A percentile compares a stretch with the other conserved stretches of the same genome.
Evolutionary conservation across 148 eudicot genomes (phyloP).

Genomic region (Cornus florida): DNA sequence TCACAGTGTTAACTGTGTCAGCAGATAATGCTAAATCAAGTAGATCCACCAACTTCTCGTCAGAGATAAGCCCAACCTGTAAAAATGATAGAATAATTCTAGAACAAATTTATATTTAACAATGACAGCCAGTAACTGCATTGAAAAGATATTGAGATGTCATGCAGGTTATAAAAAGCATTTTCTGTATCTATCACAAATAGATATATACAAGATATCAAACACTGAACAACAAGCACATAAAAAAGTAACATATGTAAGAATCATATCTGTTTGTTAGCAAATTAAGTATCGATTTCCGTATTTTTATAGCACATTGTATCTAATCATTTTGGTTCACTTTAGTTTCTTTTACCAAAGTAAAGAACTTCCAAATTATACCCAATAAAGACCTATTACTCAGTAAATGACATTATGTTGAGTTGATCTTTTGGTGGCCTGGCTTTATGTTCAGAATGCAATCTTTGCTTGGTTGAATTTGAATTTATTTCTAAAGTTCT

Average conservation of each 20-base stretch:
- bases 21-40: conserved; percentile 96
- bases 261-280: neutral
- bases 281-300: too few relatives aligned
- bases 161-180: neutral
- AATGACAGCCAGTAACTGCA: neutral
- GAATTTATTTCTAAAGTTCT: neutral
- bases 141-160: too few relatives aligned
- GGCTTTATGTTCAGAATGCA: neutral
- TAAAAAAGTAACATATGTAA: neutral
- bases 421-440: neutral
- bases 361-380: too few relatives aligned
- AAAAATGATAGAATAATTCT: neutral
- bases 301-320: too few relatives aligned
- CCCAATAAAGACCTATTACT: too few relatives aligned
- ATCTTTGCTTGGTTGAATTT: too few relatives aligned
- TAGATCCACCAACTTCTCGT: conserved; percentile 88
- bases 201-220: neutral
- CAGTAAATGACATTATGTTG: neutral
- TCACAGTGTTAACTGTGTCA: conserved; percentile 87
- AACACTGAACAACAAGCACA: neutral
- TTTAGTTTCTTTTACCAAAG: neutral
- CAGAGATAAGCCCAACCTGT: conserved; percentile 92
- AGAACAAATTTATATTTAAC: neutral
- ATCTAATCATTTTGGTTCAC: neutral
- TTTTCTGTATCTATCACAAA: conserved; percentile 1